Percentiles rank a stretch among this genome's conserved stretches.
These are phyloP conservation scores for Isatis lusitanica DNA, from an alignment of 441 rosid species.

Conservation along the genomic window DNA sequence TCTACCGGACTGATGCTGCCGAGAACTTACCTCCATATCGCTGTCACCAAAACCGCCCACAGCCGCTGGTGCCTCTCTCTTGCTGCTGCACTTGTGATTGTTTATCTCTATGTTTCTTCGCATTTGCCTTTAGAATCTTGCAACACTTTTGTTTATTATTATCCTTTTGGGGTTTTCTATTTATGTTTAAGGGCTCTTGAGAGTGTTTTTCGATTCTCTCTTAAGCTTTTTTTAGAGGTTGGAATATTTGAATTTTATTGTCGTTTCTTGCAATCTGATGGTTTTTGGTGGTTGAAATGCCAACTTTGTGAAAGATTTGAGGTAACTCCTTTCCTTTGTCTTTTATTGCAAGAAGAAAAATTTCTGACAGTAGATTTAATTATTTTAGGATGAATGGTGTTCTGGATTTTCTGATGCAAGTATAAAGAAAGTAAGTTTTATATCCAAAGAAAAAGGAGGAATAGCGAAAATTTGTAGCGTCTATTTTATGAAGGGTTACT, in stretches of 20 bases:
- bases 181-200: background rate
- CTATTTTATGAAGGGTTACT: too few relatives aligned
- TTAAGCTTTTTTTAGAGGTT: background rate
- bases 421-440: too few relatives aligned
- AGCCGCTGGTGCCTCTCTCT: background rate
- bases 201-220: slow-evolving; percentile 11
- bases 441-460: too few relatives aligned
- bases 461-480: too few relatives aligned
- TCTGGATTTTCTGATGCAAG: too few relatives aligned
- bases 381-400: too few relatives aligned
- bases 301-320: background rate
- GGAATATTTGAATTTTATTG: background rate
- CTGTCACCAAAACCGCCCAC: background rate
- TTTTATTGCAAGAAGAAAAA: too few relatives aligned
- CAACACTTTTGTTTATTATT: background rate
- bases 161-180: background rate
- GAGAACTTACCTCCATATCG: background rate
- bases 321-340: too few relatives aligned
- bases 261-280: background rate
- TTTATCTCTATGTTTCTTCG: background rate
- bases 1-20: slow-evolving; percentile 7
- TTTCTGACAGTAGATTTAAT: too few relatives aligned
- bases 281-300: background rate
- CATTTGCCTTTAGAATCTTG: background rate
- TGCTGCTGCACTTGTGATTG: background rate